Evolutionary conservation across 169 alveolate species (phyloP), one percentile per base, ranked within the genome.

Genomic region (Plasmodium berghei): DNA sequence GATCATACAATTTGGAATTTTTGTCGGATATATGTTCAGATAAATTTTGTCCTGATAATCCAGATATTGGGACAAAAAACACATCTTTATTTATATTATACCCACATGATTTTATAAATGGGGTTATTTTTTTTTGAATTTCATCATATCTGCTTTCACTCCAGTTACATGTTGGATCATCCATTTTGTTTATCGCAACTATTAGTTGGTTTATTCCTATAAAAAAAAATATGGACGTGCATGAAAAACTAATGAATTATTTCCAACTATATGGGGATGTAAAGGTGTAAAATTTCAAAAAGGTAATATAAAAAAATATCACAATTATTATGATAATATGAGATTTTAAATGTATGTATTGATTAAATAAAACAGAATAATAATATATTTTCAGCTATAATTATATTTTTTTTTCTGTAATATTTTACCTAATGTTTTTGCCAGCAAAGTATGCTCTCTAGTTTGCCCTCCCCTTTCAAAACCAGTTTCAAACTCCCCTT

Each of bases 381-480:
- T 34, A 34, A 34, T 34, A 34, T 34, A 34, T 34, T 34, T 3
- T 34, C 40, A 28, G 1, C 6, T 28, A 28, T 28, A 28, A 28
- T 28, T 28, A 28, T 28, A 49, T 6, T 49, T 49, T 14, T 4
- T 52, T 26, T 10, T 9, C 6, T 5, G 5, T 9, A 24, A 22
- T 46, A 4, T 5, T 67, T 9, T 75, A 94, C 96, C 98, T 46
- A 97, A 90, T 9, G 99, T 98, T 91, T 97, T 99, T 46, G 99
- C 99, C 24, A 99, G 97, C 93, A 98, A 87, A n/a, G 99, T 99
- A 91, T 98, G 99, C 86, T 99, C 99, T 72, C 99, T 94, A 45
- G 99, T 99, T 91, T 98, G 99, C 2, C 99, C 99, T 16, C 99
- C 99, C 66, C 97, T 93, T 73, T 98, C 99, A 93, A 99, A 99